Percentiles rank a stretch among this genome's conserved stretches.
Conservation (phyloP, 2,329 filamentous ascomycete genomes). For the Elsinoe necatrix region DNA sequence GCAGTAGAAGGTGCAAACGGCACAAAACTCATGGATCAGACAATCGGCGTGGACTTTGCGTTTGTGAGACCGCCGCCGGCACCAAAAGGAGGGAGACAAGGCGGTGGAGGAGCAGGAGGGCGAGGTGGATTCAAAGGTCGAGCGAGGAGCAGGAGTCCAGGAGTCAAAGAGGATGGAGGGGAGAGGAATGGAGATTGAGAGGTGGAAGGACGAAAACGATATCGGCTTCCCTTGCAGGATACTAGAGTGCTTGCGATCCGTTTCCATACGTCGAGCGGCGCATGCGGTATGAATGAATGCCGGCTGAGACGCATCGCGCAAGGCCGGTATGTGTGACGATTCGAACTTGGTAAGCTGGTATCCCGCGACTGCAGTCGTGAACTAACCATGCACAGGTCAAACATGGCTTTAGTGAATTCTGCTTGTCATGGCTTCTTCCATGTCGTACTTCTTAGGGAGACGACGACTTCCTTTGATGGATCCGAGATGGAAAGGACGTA, state of each 20-base stretch:
- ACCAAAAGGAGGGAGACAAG: slow-evolving; percentile 26
- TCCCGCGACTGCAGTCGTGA: background rate
- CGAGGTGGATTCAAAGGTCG: slow-evolving; percentile 23
- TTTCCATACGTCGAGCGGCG: background rate
- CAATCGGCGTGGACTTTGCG: slow-evolving; percentile 71
- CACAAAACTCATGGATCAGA: slow-evolving; percentile 72
- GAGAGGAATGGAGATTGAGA: slow-evolving; percentile 22
- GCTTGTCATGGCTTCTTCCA: too few species aligned
- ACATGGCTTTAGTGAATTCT: background rate
- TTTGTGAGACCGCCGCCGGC: slow-evolving; percentile 69
- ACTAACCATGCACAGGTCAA: background rate
- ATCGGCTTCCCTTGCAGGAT: background rate
- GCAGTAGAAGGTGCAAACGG: slow-evolving; percentile 73
- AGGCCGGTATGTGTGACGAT: background rate
- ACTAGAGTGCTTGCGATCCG: background rate
- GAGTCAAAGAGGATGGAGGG: slow-evolving; percentile 28
- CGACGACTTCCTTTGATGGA: too few species aligned
- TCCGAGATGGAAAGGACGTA: too few species aligned
- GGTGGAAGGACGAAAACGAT: background rate
- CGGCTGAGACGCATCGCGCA: background rate
- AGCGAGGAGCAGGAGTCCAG: slow-evolving; percentile 38
- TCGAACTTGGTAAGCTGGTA: background rate
- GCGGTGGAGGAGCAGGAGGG: slow-evolving; percentile 26
- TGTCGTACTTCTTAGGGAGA: too few species aligned
- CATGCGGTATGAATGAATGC: background rate